Conservation (phyloP, 768 basidiomycete genomes). For the Leccinum variicolor region DNA sequence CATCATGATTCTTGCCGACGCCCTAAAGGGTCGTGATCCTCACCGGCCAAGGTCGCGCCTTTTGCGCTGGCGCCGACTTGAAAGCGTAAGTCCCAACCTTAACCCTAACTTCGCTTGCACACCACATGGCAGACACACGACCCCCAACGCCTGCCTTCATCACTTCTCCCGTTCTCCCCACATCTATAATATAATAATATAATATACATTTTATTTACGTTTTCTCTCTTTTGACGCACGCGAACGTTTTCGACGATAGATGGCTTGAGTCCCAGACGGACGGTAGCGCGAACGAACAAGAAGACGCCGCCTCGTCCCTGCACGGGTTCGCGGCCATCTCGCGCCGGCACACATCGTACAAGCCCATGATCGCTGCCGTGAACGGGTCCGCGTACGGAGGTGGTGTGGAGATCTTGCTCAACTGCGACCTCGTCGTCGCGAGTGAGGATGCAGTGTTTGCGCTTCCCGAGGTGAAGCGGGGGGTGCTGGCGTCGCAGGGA, state of each 20-base stretch:
- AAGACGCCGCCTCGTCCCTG: slow-evolving; percentile 34
- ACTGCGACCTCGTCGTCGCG: slow-evolving; percentile 76
- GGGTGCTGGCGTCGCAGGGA: slow-evolving; percentile 70
- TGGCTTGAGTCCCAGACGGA: slow-evolving; percentile 55
- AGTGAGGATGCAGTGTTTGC: slow-evolving; percentile 65
- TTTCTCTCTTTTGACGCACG: not conserved
- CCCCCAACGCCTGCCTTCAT: too few relatives aligned
- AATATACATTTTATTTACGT: not conserved
- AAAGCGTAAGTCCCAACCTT: slow-evolving; percentile 50
- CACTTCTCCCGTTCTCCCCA: not conserved
- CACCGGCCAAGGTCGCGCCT: slow-evolving; percentile 68
- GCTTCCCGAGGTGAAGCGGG: slow-evolving; percentile 75
- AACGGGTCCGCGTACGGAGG: slow-evolving; percentile 72
- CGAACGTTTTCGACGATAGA: slow-evolving; percentile 32
- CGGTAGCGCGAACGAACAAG: slow-evolving; percentile 44
- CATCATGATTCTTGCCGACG: not conserved
- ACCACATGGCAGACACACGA: not conserved
- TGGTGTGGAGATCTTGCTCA: slow-evolving; percentile 64
- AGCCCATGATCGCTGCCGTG: slow-evolving; percentile 80
- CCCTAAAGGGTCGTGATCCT: slow-evolving; percentile 65
- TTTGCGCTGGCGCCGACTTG: slow-evolving; percentile 81
- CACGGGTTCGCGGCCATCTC: slow-evolving; percentile 76
- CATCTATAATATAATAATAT: not conserved
- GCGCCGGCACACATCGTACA: slow-evolving; percentile 54
- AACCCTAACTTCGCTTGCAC: not conserved